Base-by-base conservation (phyloP, 805 yeast genomes). In the Pichia ethanolica region DNA sequence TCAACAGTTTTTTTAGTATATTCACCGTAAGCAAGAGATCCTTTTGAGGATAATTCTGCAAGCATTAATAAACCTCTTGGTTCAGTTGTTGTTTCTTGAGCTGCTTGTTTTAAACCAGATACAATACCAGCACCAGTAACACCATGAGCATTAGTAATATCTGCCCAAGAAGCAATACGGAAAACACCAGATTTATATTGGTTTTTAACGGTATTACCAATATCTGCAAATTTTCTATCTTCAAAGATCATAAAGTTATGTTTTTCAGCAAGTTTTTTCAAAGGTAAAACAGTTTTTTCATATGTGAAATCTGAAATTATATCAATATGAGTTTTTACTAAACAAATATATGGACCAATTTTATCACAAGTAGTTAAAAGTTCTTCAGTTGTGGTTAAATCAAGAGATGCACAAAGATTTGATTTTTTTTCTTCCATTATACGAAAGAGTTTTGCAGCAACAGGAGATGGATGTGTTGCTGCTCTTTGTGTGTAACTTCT, bases 141-240 rank as follows among this genome's bases (percentile, higher is more conserved):
- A 51, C 97, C 95, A 61, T 93, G 99, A 0, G 98, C 98, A 66
- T 93, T 93, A 35, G 98, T 91, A 57, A 93, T 89, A 62, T 93
- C 97, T 0, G 98, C 82, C 99, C 99, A 93, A 60, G 82, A 71
- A 12, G 96, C 93, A 53, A 91, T 91, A 62, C 79, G 82, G 71
- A 81, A 89, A 10, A 88, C 83, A 42, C 99, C 99, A 37, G 95
- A 88, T 34, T 86, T 72, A 67, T 91, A 93, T 68, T 93, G 99
- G 42, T 88, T 78, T 70, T 91, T 90, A 48, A 93, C 99, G 1
- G 99, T 93, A 63, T 90, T 89, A 14, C 99, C 99, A 59, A 93
- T 93, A 67, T 93, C 99, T 27, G 99, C 99, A 68, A 93, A 93
- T 70, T 93, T 93, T 56, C 99, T 78, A 70, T 93, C 99, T 70